Percentiles rank a stretch among this genome's conserved stretches.
phyloP scores from a whole-genome alignment of 805 yeast species.

The Monosporozyma siamensis region DNA sequence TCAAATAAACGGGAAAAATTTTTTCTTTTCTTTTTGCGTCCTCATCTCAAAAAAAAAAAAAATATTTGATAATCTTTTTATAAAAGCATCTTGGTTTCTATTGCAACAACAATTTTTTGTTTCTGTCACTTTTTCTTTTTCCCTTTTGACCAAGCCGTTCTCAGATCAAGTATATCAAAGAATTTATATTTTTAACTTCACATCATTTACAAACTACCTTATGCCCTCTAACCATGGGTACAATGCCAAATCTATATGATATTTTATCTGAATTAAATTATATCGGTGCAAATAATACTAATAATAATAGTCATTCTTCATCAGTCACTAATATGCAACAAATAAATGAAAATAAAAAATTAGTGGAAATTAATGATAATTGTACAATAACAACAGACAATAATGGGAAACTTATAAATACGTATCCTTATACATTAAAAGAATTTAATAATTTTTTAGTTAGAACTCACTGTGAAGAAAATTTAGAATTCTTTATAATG shows the following conservation, averaged over 20 bases:
- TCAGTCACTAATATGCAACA: not conserved
- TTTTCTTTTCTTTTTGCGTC: too few species aligned
- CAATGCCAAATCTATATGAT: conserved; percentile 8
- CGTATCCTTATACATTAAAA: conserved; percentile 10
- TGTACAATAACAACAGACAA: not conserved
- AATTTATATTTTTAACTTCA: too few species aligned
- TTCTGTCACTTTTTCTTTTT: too few species aligned
- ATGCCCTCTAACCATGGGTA: conserved; percentile 1
- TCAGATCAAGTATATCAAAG: too few species aligned
- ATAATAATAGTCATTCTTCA: not conserved
- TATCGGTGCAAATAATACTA: not conserved
- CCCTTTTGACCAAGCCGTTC: too few species aligned
- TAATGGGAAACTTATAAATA: not conserved
- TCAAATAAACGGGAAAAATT: too few species aligned
- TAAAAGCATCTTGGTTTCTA: too few species aligned
- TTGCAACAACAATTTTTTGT: too few species aligned
- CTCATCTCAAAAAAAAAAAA: too few species aligned
- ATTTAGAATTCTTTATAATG: conserved; percentile 21
- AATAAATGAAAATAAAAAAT: not conserved
- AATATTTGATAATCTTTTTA: too few species aligned
- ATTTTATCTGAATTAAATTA: conserved; percentile 5
- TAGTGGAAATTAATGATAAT: not conserved
- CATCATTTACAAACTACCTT: too few species aligned
- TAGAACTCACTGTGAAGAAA: conserved; percentile 27
- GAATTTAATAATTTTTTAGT: conserved; percentile 19